phyloP scores from a whole-genome alignment of 83 land plant species.

The Picea abies region DNA sequence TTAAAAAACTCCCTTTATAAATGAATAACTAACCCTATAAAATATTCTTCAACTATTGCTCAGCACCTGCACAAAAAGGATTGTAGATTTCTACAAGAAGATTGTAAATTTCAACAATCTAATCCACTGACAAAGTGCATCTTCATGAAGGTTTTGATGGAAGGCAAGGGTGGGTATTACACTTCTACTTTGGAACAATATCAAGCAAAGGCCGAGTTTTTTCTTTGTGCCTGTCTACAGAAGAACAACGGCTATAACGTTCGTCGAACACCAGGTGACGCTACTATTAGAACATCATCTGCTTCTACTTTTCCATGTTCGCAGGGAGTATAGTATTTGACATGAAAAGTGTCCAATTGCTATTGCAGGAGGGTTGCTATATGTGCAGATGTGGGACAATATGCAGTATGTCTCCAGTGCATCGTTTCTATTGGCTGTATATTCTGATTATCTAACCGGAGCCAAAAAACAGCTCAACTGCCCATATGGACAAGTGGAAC shows the following conservation, averaged over 20 bases:
- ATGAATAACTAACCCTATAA: too few species aligned
- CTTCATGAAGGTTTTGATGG: conserved; percentile 33
- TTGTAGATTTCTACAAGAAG: too few species aligned
- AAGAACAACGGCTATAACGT: conserved; percentile 60
- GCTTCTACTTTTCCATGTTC: not conserved
- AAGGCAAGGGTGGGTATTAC: conserved; percentile 32
- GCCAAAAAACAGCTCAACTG: conserved; percentile 44
- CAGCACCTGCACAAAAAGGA: too few species aligned
- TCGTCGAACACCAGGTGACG: conserved; percentile 40
- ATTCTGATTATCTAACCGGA: conserved; percentile 53
- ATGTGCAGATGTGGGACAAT: conserved; percentile 80
- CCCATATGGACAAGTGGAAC: conserved; percentile 23
- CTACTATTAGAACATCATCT: not conserved
- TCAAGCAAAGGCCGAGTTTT: conserved; percentile 47
- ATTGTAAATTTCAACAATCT: not conserved
- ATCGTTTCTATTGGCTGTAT: conserved; percentile 62
- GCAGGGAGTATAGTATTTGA: not conserved
- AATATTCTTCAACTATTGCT: too few species aligned
- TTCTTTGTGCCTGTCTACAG: conserved; percentile 52
- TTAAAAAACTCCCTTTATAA: too few species aligned
- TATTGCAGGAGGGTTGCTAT: conserved; percentile 56
- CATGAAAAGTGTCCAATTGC: not conserved
- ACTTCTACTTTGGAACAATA: conserved; percentile 38
- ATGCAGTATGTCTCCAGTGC: conserved; percentile 86
- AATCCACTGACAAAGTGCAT: not conserved